These are phyloP conservation scores for Tetradesmus lagerheimii DNA, from an alignment of 139 green algal genomes.

Conservation along the genomic window DNA sequence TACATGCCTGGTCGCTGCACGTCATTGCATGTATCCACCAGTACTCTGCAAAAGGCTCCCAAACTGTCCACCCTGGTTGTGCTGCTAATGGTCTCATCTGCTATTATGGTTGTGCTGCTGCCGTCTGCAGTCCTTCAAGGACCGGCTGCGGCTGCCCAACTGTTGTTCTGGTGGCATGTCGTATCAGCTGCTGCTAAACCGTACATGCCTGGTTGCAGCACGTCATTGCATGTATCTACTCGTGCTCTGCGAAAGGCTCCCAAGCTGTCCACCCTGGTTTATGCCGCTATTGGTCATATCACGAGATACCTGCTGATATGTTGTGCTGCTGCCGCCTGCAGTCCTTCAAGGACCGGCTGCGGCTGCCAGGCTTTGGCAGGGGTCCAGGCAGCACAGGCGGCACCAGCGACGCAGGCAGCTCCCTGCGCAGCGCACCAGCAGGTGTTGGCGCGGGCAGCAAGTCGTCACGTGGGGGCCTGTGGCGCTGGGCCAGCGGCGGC, in stretches of 20 bases:
- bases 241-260: too few species aligned
- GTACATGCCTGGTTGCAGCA: neutral
- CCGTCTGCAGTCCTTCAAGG: constrained; percentile 39
- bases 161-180: too few species aligned
- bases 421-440: constrained; percentile 13
- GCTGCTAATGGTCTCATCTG: too few species aligned
- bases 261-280: too few species aligned
- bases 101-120: too few species aligned
- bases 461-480: neutral
- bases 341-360: constrained; percentile 37
- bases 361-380: neutral
- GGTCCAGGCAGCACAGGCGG: neutral
- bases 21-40: neutral
- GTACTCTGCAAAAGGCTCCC: too few species aligned
- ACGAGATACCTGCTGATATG: too few species aligned
- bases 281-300: too few species aligned
- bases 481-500: constrained; percentile 19
- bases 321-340: constrained; percentile 6
- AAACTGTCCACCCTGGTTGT: too few species aligned
- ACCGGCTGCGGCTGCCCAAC: constrained; percentile 17
- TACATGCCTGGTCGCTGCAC: neutral
- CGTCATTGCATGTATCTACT: neutral
- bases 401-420: constrained; percentile 39
- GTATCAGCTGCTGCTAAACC: neutral
- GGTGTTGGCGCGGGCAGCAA: neutral